A percentile compares a stretch with the other conserved stretches of the same genome.
These are phyloP conservation scores for Bryoglossum gracile DNA, from an alignment of 495 filamentous ascomycete genomes.

Conservation along the genomic window DNA sequence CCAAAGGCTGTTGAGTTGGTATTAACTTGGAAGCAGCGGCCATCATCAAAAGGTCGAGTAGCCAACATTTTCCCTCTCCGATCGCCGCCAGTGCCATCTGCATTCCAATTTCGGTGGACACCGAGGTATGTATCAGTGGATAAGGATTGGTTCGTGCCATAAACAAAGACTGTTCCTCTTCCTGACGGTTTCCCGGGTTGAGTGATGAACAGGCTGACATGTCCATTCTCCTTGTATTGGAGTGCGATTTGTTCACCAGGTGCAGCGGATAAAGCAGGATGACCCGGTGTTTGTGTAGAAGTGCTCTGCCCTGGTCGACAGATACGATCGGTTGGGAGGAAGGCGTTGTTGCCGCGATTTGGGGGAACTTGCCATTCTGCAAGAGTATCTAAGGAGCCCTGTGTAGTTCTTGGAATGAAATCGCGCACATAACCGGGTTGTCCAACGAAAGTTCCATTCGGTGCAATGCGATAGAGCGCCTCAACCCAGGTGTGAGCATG, in stretches of 20 bases:
- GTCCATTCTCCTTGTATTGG: conserved; percentile 79
- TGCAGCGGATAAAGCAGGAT: conserved; percentile 56
- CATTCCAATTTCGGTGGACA: conserved; percentile 67
- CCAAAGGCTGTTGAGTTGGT: conserved; percentile 37
- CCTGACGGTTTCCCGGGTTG: conserved; percentile 56
- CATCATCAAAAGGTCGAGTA: conserved; percentile 72
- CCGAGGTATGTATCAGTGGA: conserved; percentile 55
- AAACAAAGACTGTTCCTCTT: conserved; percentile 72
- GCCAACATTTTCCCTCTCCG: conserved; percentile 64
- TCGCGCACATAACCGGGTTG: conserved; percentile 59
- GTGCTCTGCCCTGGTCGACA: conserved; percentile 49
- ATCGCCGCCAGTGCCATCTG: conserved; percentile 70
- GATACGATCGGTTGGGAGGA: conserved; percentile 35
- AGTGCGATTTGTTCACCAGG: conserved; percentile 66
- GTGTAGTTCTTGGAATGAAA: conserved; percentile 43
- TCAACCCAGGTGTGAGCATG: conserved; percentile 57
- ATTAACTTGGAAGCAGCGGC: conserved; percentile 71
- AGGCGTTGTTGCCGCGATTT: conserved; percentile 28
- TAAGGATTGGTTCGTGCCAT: conserved; percentile 64
- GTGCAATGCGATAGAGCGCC: conserved; percentile 56
- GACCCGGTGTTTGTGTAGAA: conserved; percentile 45
- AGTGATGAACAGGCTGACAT: conserved; percentile 61
- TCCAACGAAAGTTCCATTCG: conserved; percentile 69
- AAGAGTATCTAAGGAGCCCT: conserved; percentile 41
- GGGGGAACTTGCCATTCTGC: conserved; percentile 51